Evolutionary conservation across 2,329 filamentous ascomycete genomes (phyloP).

Genomic region (Colletotrichum brevisporum): DNA sequence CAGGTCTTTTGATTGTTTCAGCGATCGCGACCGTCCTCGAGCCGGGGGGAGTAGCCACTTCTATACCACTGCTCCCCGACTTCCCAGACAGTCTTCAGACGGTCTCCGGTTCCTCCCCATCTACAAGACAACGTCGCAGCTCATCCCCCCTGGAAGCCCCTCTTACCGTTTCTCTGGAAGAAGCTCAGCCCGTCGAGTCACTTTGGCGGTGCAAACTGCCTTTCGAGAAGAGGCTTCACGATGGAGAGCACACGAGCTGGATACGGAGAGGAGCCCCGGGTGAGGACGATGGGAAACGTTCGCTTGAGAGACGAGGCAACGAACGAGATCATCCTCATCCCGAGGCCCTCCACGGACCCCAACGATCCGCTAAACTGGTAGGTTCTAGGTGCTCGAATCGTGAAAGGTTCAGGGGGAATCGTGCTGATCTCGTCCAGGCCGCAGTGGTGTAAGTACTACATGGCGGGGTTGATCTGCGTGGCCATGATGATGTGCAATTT

Average conservation of each 20-base stretch:
- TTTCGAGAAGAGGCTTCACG: not conserved
- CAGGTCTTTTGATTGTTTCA: constrained; percentile 23
- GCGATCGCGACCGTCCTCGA: constrained; percentile 17
- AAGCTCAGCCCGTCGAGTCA: not conserved
- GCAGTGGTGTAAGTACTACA: constrained; percentile 63
- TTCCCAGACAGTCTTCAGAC: constrained; percentile 5
- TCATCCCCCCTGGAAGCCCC: not conserved
- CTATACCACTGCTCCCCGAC: constrained; percentile 12
- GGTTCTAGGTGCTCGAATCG: constrained; percentile 37
- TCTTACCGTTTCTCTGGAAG: constrained; percentile 9
- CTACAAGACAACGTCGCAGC: constrained; percentile 17
- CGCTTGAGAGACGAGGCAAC: constrained; percentile 58
- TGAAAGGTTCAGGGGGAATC: not conserved
- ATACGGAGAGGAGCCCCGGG: constrained; percentile 20
- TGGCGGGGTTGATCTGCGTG: constrained; percentile 63
- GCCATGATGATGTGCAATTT: constrained; percentile 72
- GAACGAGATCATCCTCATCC: constrained; percentile 64
- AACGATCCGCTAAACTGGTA: constrained; percentile 68
- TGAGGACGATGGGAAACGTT: constrained; percentile 56
- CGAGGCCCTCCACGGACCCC: constrained; percentile 61
- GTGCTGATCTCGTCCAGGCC: constrained; percentile 49
- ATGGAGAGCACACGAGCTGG: constrained; percentile 11
- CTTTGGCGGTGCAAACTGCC: not conserved
- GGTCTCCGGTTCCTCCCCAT: not conserved
- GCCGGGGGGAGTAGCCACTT: constrained; percentile 18